These are phyloP conservation scores for Suhomyces taliae DNA, from an alignment of 1,139 yeast genomes.

Conservation along the genomic window DNA sequence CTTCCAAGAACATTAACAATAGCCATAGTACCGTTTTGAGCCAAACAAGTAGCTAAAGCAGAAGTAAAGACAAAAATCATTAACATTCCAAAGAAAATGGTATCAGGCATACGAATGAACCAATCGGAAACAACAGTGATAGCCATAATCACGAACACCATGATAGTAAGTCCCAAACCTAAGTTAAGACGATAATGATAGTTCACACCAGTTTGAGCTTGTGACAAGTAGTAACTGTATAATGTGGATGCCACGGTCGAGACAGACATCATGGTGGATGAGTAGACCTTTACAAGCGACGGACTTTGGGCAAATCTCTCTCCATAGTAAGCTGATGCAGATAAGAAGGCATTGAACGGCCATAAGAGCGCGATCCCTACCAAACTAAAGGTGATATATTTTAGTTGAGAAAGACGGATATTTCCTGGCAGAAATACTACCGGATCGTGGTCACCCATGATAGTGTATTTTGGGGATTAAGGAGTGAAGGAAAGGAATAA, in stretches of 20 bases:
- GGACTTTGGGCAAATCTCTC: slow-evolving; percentile 59
- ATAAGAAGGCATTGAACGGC: slow-evolving; percentile 95
- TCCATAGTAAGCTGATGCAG: slow-evolving; percentile 82
- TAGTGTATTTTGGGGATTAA: background rate
- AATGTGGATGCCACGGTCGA: slow-evolving; percentile 71
- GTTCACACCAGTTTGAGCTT: slow-evolving; percentile 62
- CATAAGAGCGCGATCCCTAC: slow-evolving; percentile 80
- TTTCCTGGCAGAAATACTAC: slow-evolving; percentile 22
- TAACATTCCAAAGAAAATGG: slow-evolving; percentile 43
- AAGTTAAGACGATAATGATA: slow-evolving; percentile 57
- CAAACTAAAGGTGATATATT: slow-evolving; percentile 62
- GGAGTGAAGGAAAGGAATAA: background rate
- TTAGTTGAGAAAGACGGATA: slow-evolving; percentile 37
- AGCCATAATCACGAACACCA: slow-evolving; percentile 53
- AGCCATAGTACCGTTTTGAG: slow-evolving; percentile 92
- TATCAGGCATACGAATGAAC: slow-evolving; percentile 40
- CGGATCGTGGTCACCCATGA: slow-evolving; percentile 23
- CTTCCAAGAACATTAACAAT: slow-evolving; percentile 78
- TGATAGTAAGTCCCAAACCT: slow-evolving; percentile 60
- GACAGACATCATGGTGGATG: slow-evolving; percentile 87
- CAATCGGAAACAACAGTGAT: slow-evolving; percentile 48
- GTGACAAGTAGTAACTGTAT: slow-evolving; percentile 65
- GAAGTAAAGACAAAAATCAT: slow-evolving; percentile 62
- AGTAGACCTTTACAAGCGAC: slow-evolving; percentile 57
- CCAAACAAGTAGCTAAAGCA: slow-evolving; percentile 65